A percentile compares a stretch with the other conserved stretches of the same genome.
Conservation (phyloP, 1,284 basidiomycete species). For the Exobasidium cylindrosporum region DNA sequence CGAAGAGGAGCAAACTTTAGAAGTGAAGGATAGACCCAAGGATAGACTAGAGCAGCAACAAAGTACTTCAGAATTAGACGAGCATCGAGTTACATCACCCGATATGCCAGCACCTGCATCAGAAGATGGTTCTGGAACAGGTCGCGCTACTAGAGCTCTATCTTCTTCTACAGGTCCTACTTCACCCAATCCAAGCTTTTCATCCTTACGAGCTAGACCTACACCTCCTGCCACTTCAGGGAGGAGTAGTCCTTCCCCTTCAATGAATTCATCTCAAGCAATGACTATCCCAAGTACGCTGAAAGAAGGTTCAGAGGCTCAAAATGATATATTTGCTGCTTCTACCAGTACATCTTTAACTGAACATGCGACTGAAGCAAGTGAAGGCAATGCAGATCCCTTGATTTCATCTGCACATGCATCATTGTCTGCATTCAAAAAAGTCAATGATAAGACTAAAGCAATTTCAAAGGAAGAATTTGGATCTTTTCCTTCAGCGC, state of each 20-base stretch:
- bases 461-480: neutral
- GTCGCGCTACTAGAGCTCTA: neutral
- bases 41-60: slow-evolving; percentile 4
- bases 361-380: neutral
- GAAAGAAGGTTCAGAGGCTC: neutral
- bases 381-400: neutral
- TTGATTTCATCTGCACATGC: neutral
- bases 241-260: slow-evolving; percentile 17
- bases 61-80: neutral
- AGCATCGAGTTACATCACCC: neutral
- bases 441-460: no score
- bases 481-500: neutral
- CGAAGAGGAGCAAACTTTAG: slow-evolving; percentile 1
- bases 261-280: neutral
- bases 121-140: neutral
- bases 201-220: slow-evolving; percentile 39
- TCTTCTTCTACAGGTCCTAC: neutral
- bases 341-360: neutral
- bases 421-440: neutral
- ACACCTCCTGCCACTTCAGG: slow-evolving; percentile 43
- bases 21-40: slow-evolving; percentile 1
- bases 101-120: neutral
- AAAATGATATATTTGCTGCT: neutral
- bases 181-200: slow-evolving; percentile 43
- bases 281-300: neutral